Base-by-base conservation (phyloP, 2,329 filamentous ascomycete genomes). In the Microcera coccophila region DNA sequence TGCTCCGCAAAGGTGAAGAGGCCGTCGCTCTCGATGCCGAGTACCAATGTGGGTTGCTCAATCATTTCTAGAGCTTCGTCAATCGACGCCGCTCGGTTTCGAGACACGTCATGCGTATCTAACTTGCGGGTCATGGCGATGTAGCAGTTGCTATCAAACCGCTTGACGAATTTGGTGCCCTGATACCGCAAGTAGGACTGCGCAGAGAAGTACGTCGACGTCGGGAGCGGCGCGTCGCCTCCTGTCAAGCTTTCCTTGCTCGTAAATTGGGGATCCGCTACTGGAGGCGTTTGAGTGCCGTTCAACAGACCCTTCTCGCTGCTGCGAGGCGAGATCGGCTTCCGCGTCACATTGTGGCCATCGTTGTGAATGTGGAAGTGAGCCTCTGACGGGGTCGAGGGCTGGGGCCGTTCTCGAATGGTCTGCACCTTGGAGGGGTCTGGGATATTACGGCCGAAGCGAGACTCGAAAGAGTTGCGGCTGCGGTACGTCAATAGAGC, bases 111-210 rank as follows among this genome's bases (percentile, higher is more conserved):
- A 66, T 98, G 93, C 0, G 93, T 97, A 63, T 98, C 93, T 14
- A 98, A 79, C 68, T 98, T 98, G 59, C 93, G 85, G 4, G 93
- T 97, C 67, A 98, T 96, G 54, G 93, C 90, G 55, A 98, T 97
- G 71, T 98, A 98, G 71, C 93, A 98, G 66, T 98, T 98, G 59
- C 90, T 88, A 66, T 98, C 93, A 65, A 97, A 98, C 9, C 93
- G 86, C 65, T 87, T 90, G 57, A 97, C 93, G 58, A 98, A 98
- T 66, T 98, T 98, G 57, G 85, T 80, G 42, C 90, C 91, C 68
- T 98, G 93, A 67, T 98, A 98, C 16, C 93, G 86, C 33, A 98
- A 79, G 67, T 98, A 98, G 1, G 90, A 96, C 65, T 98, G 93
- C 1, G 93, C 93, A 1, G 93, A 97, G 68, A 97, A 98, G 68